phyloP scores from a whole-genome alignment of 1,284 basidiomycete genomes.

The Mycosarcoma maydis region DNA sequence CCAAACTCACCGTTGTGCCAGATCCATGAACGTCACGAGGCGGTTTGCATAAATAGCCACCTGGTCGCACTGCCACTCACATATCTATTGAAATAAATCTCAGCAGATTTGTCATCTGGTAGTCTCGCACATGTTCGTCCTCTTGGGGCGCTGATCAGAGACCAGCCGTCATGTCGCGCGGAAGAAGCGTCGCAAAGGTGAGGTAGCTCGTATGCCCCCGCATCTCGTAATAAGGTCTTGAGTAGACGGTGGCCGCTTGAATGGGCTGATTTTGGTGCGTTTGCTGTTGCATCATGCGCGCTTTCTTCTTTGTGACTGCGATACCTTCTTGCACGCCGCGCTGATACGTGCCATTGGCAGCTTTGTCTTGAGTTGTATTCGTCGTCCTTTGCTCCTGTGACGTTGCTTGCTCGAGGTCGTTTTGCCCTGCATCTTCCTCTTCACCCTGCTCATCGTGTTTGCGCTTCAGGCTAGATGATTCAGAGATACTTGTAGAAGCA shows the following conservation, averaged over 20 bases:
- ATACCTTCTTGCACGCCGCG: slow-evolving; percentile 38
- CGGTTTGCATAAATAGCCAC: no score
- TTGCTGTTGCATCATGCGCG: slow-evolving; percentile 35
- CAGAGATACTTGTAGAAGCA: not conserved
- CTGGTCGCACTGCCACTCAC: no score
- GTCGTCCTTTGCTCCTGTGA: not conserved
- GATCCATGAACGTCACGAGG: no score
- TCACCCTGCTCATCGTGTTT: slow-evolving; percentile 20
- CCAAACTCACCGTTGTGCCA: no score
- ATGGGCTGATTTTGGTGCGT: slow-evolving; percentile 30
- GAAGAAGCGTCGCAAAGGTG: slow-evolving; percentile 63
- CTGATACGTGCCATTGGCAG: slow-evolving; percentile 20
- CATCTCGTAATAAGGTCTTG: slow-evolving; percentile 54
- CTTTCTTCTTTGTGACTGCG: slow-evolving; percentile 47
- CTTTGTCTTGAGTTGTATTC: slow-evolving; percentile 4
- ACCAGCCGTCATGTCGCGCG: slow-evolving; percentile 42
- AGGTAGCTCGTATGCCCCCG: slow-evolving; percentile 65
- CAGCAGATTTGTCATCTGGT: no score
- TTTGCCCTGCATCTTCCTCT: no score
- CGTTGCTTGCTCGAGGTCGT: no score
- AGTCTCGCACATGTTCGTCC: no score
- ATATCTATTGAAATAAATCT: no score
- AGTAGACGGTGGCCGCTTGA: slow-evolving; percentile 37
- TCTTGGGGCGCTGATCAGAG: not conserved
- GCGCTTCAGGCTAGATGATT: slow-evolving; percentile 13